Percentiles rank a stretch among this genome's conserved stretches.
Conservation (phyloP, 2,329 filamentous ascomycete genomes). For the Basipetospora sp. region DNA sequence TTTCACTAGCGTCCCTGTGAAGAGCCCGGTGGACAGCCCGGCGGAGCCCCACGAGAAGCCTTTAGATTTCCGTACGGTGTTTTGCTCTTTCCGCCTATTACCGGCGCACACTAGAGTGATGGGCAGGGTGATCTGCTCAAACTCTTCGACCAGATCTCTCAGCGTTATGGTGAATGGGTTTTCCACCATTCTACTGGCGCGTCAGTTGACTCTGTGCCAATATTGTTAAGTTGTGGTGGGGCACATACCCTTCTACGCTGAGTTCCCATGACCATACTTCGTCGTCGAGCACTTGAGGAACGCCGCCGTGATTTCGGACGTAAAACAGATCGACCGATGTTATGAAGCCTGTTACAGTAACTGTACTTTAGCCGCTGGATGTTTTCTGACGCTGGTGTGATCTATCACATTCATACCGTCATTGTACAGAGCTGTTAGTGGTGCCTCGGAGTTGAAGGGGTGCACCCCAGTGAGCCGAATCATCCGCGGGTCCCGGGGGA, state of each 20-base stretch:
- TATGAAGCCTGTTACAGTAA: slow-evolving; percentile 55
- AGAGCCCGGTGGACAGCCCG: slow-evolving; percentile 73
- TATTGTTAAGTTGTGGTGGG: no score
- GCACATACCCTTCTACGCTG: slow-evolving; percentile 4
- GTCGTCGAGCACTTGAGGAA: slow-evolving; percentile 59
- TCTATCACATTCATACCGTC: no score
- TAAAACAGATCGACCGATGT: slow-evolving; percentile 82
- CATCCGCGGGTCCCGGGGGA: slow-evolving; percentile 63
- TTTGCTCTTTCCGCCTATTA: slow-evolving; percentile 85
- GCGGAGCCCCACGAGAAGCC: slow-evolving; percentile 90
- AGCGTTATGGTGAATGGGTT: slow-evolving; percentile 59
- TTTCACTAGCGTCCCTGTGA: slow-evolving; percentile 65
- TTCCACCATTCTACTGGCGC: slow-evolving; percentile 43
- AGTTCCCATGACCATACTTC: slow-evolving; percentile 61
- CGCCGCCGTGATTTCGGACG: slow-evolving; percentile 76
- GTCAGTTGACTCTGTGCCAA: no score
- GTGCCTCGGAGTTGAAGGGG: slow-evolving; percentile 82
- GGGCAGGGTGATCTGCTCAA: slow-evolving; percentile 70
- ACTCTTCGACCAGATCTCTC: slow-evolving; percentile 55
- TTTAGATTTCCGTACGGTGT: slow-evolving; percentile 76
- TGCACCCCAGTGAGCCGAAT: slow-evolving; percentile 79
- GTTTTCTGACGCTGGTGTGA: no score
- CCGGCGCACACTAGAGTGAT: slow-evolving; percentile 85
- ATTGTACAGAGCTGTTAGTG: slow-evolving; percentile 62
- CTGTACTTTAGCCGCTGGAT: no score